Evolutionary conservation across 2,329 filamentous ascomycete genomes (phyloP).

Genomic region (Chaetothyriales sp.): DNA sequence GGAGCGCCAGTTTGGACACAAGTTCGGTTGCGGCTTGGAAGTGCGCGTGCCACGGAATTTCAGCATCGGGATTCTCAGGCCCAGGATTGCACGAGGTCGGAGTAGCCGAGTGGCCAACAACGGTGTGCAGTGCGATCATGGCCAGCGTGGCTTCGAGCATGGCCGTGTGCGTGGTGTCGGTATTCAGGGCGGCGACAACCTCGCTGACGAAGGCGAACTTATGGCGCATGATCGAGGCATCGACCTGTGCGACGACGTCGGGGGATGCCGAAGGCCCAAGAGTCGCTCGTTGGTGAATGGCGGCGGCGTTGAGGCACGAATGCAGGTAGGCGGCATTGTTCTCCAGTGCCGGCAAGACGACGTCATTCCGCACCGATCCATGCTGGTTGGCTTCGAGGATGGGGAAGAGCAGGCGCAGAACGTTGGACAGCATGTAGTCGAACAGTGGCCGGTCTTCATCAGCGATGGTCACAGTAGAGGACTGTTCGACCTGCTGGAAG

Average conservation of each 20-base stretch:
- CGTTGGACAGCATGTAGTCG: slow-evolving; percentile 80
- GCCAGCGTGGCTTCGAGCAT: slow-evolving; percentile 86
- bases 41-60: slow-evolving; percentile 95
- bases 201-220: slow-evolving; percentile 76
- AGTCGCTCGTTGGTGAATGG: slow-evolving; percentile 48
- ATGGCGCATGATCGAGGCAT: slow-evolving; percentile 68
- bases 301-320: slow-evolving; percentile 86
- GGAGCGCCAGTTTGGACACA: slow-evolving; percentile 71
- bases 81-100: neutral
- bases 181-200: slow-evolving; percentile 66
- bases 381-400: slow-evolving; percentile 82
- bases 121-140: slow-evolving; percentile 93
- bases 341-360: slow-evolving; percentile 77
- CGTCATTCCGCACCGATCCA: slow-evolving; percentile 63
- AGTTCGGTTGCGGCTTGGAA: slow-evolving; percentile 82
- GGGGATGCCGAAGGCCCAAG: neutral
- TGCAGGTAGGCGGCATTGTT: slow-evolving; percentile 88
- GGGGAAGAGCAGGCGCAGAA: slow-evolving; percentile 80
- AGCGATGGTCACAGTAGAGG: slow-evolving; percentile 24
- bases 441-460: slow-evolving; percentile 76
- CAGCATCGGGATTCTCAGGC: slow-evolving; percentile 43
- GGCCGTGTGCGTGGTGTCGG: slow-evolving; percentile 69
- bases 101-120: slow-evolving; percentile 72
- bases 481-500: slow-evolving; percentile 35
- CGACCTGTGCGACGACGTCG: neutral